These are phyloP conservation scores for Halophytophthora polymorphica DNA, from an alignment of 352 stramenopile genomes.

Conservation along the genomic window DNA sequence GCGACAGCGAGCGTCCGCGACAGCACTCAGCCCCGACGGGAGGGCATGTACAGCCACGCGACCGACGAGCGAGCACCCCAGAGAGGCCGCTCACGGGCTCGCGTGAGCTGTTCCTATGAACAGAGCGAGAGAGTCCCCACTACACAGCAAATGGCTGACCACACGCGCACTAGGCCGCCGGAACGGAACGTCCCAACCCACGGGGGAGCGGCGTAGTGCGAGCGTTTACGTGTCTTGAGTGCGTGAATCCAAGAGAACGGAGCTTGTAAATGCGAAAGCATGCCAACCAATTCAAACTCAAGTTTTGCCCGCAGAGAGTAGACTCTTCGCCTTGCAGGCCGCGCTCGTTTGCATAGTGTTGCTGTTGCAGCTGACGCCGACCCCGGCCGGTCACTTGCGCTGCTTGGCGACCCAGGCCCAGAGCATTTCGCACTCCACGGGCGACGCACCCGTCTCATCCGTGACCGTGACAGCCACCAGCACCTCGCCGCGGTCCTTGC, in stretches of 20 bases:
- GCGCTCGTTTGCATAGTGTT: too few species aligned
- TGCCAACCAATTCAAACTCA: neutral
- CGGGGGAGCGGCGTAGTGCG: neutral
- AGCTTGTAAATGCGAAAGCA: too few species aligned
- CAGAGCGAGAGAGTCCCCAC: too few species aligned
- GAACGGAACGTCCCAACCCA: neutral
- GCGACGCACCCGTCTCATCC: constrained; percentile 63
- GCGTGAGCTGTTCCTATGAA: constrained; percentile 29
- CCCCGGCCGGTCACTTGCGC: constrained; percentile 12
- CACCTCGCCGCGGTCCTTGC: constrained; percentile 71
- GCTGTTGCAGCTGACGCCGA: neutral
- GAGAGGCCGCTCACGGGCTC: constrained; percentile 22
- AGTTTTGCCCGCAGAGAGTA: neutral
- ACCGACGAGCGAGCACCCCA: constrained; percentile 25
- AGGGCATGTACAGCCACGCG: constrained; percentile 16
- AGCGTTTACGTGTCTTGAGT: neutral
- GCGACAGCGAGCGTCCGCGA: constrained; percentile 6
- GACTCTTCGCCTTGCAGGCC: too few species aligned
- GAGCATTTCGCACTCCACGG: constrained; percentile 82
- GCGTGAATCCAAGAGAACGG: too few species aligned
- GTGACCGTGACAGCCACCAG: constrained; percentile 71
- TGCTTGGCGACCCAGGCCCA: constrained; percentile 85
- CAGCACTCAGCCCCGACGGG: constrained; percentile 17
- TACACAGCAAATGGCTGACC: neutral
- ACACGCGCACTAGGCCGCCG: too few species aligned